Evolutionary conservation across 306 rosid genomes (phyloP), one percentile per base, ranked within the genome.

Genomic region (Parietaria judaica): DNA sequence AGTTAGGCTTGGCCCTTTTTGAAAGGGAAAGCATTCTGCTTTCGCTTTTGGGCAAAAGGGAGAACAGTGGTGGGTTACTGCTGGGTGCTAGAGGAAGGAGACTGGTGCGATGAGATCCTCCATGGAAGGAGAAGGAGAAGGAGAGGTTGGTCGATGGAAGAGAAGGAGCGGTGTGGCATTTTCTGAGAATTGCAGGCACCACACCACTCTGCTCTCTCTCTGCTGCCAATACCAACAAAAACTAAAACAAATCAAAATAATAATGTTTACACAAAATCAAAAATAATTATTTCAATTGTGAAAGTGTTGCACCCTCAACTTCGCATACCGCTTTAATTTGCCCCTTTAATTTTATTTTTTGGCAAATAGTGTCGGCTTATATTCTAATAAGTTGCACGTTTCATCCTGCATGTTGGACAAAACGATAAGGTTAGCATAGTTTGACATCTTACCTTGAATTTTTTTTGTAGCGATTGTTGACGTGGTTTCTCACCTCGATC

Each of bases 131-230:
- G 54, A 78, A 60, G 10, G 13, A 49, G 68, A 62, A 64, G 50
- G 75, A 53, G 34, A 49, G 57, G 72, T 70, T 78, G 63, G 79
- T 82, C 96, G 96, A 86, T 78, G 79, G 63, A 79, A 89, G 91
- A 83, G 90, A 86, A 72, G 38, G 73, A 72, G 61, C 72, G 72
- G 81, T 72, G 85, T 70, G 85, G 84, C 87, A 80, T 79, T 76
- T 77, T 75, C 83, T 83, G 85, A 72, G 69, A 74, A 23, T 60
- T 60, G 73, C 74, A 74, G 79, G 79, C 69, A 69, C 66, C 69
- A 71, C 69, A 71, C 61, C 81, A 58, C 66, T 74, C n/a, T n/a
- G n/a, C n/a, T n/a, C n/a, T n/a, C 76, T 64, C 80, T 23, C 31
- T 23, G 31, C 31, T 80, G 74, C 78, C 85, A 55, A 59, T 71